Evolutionary conservation across 176 grass and related monocot genomes (phyloP), one percentile per base, ranked within the genome.

Genomic region (Musa acuminata): DNA sequence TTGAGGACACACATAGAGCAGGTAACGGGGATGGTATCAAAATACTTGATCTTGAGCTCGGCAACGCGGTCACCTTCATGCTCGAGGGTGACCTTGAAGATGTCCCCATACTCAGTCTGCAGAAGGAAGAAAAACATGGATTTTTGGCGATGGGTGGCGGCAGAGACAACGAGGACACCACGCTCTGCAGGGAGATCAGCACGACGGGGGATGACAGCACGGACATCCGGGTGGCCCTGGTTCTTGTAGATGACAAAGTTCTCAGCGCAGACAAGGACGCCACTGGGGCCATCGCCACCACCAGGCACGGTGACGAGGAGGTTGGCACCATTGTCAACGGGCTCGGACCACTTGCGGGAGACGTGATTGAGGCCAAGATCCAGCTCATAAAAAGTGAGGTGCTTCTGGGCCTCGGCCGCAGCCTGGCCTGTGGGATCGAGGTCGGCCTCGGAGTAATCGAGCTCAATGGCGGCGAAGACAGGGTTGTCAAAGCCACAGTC

Each of bases 301-400:
- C 95, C 95, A 24, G 95, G 95, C 8, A 99, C 95, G 13, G 86
- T 87, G 29, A 99, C 95, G 0, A 99, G 88, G 57, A 99, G 79
- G 75, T 99, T 93, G 19, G 90, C 95, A 24, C 95, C 90, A 24
- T 99, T 94, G 65, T 99, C 90, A 27, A 91, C 87, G 0, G 95
- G 90, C 65, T 99, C 95, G 0, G 95, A 94, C 64, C 83, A 89
- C 86, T 99, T 99, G 58, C 95, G 90, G 1, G 95, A 94, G 14
- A 94, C 90, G 58, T 99, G 95, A 73, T 99, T 94, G 53, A 99
- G 91, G 14, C 95, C 95, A 49, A 99, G 74, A 51, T 99, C 95
- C 20, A 99, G 95, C 86, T 99, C 95, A 55, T 99, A 99, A 85
- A 99, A 99, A 17, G 95, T 94, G 75, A 99, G 88, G 70, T 91